phyloP scores from a whole-genome alignment of 1,284 basidiomycete species.

The Leccinum proximum region DNA sequence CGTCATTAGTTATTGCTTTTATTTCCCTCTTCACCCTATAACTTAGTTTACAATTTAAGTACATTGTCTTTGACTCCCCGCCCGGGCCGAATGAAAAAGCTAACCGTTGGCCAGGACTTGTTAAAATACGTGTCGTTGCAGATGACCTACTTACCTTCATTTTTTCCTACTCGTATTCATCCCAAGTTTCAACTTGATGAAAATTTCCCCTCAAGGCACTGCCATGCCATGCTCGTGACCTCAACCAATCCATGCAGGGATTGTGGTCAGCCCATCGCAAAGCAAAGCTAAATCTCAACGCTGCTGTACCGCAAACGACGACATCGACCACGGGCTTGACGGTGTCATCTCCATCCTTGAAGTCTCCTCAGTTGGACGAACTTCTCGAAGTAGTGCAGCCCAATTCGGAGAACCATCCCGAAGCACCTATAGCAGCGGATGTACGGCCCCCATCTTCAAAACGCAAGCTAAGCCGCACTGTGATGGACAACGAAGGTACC shows the following conservation, averaged over 20 bases:
- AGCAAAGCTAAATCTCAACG: conserved; percentile 65
- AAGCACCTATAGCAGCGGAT: conserved; percentile 3
- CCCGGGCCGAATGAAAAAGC: no score
- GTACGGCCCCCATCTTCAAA: conserved; percentile 36
- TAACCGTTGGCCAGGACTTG: no score
- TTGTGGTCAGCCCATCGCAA: conserved; percentile 67
- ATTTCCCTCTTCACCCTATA: no score
- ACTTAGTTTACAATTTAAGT: no score
- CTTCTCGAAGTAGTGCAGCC: neutral
- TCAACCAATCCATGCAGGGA: conserved; percentile 76
- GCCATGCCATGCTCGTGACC: conserved; percentile 6
- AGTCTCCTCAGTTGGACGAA: neutral
- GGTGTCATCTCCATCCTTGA: neutral
- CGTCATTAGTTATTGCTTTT: no score
- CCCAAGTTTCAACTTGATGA: no score
- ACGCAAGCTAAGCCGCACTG: conserved; percentile 53
- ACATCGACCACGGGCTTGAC: neutral
- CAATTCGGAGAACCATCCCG: neutral
- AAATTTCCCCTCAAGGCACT: no score
- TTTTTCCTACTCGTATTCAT: no score
- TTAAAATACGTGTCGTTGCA: no score
- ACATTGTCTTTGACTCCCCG: no score
- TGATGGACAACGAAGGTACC: conserved; percentile 42
- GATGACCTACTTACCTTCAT: no score
- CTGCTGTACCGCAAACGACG: conserved; percentile 20